Evolutionary conservation across 345 rosid genomes (phyloP).

Genomic region (Euphorbia pulcherrima): DNA sequence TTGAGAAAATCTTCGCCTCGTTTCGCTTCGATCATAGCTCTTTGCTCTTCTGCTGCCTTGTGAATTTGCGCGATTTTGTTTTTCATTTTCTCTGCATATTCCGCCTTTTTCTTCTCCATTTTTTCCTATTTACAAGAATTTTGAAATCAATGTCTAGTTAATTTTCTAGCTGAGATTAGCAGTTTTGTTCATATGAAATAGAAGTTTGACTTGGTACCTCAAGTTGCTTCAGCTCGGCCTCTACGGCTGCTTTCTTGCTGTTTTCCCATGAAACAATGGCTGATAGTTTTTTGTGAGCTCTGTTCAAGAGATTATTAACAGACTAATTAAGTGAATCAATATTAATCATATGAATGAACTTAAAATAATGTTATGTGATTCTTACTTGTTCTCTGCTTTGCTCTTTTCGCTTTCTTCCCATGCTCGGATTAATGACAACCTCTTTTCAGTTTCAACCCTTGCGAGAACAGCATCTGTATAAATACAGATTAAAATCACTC

Average conservation of each 20-base stretch:
- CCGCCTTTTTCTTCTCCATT: slow-evolving; percentile 74
- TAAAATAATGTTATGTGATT: neutral
- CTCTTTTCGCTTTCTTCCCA: slow-evolving; percentile 98
- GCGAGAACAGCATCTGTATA: slow-evolving; percentile 65
- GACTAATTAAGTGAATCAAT: neutral
- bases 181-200: neutral
- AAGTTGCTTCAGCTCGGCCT: slow-evolving; percentile 53
- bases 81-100: slow-evolving; percentile 70
- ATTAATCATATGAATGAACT: neutral
- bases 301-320: slow-evolving; percentile 21
- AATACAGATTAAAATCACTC: neutral
- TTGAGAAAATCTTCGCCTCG: slow-evolving; percentile 80
- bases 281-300: slow-evolving; percentile 67
- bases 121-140: slow-evolving; percentile 45
- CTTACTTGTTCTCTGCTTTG: slow-evolving; percentile 84
- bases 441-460: slow-evolving; percentile 73
- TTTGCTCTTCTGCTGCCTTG: slow-evolving; percentile 80
- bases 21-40: slow-evolving; percentile 68
- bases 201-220: slow-evolving; percentile 39
- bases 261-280: slow-evolving; percentile 60
- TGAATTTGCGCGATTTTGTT: slow-evolving; percentile 71
- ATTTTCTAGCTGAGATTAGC: neutral
- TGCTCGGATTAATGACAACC: slow-evolving; percentile 68
- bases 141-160: neutral
- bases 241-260: slow-evolving; percentile 54